Base-by-base conservation (phyloP, 495 filamentous ascomycete species). In the Chlorociboria aeruginascens region DNA sequence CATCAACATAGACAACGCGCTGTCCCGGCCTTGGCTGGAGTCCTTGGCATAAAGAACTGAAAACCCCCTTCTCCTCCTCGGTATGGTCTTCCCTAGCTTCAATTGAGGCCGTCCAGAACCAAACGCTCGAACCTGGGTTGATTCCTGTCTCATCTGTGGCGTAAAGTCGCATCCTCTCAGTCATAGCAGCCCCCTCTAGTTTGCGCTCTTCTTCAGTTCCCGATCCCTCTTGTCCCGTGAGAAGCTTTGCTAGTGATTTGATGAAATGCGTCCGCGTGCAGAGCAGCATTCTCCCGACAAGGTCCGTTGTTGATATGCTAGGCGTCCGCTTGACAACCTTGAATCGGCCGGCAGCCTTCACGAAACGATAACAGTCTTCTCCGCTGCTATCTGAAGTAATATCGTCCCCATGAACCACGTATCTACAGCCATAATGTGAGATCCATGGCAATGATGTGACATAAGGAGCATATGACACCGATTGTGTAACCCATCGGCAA, bases 311-410 rank as follows among this genome's bases (percentile, higher is more conserved):
- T 4, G 86, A 93, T 52, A 99, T 99, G 31, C 86, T 86, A 0
- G 90, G 90, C 0, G 93, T 97, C n/a, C 92, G 72, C 66, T 89
- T 90, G 14, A 99, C 92, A 11, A 97, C 86, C 59, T 84, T 81
- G 72, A 99, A 97, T 7, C 92, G 77, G 14, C 81, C 81, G 11
- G 89, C 90, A 20, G 80, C 80, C 64, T 97, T 97, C 45, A 99
- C 92, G 61, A 83, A 95, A 51, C 93, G 81, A 65, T 99, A 99
- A 67, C 93, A 97, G 66, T 99, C 92, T 59, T 94, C 79, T 8
- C 92, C 88, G 37, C 76, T 77, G 48, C 78, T 82, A 55, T 93
- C 79, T 6, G 89, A 89, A 2, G 85, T 87, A 38, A 97, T 85
- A 58, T 93, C 87, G 55, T 89, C 83, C 43, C 92, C 94, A 62